These are phyloP conservation scores for Zygnema cylindricum DNA, from an alignment of 139 green algal species.

Conservation along the genomic window DNA sequence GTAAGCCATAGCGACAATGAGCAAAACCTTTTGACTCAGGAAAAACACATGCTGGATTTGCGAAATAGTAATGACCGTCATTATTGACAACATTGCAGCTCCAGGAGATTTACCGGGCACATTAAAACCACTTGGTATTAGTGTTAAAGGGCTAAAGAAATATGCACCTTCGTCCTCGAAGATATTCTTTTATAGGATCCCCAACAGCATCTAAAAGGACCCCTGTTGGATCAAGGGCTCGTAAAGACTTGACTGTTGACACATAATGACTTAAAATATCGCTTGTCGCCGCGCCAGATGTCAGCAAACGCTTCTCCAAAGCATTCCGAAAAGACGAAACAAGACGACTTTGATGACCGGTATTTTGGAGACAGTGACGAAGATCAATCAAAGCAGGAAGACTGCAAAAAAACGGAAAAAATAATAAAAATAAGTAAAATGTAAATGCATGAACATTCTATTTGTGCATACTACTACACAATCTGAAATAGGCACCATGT, in stretches of 20 bases:
- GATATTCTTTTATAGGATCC: conserved; percentile 79
- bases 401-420: conserved; percentile 48
- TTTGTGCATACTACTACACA: background rate
- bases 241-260: conserved; percentile 72
- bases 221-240: conserved; percentile 68
- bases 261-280: conserved; percentile 94
- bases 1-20: too few species aligned
- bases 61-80: too few species aligned
- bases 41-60: too few species aligned
- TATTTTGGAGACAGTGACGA: conserved; percentile 76
- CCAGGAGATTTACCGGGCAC: conserved; percentile 37
- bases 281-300: conserved; percentile 83
- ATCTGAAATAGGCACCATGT: background rate
- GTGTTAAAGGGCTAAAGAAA: too few species aligned
- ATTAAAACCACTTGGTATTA: too few species aligned
- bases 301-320: conserved; percentile 77
- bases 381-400: conserved; percentile 68
- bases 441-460: background rate
- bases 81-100: background rate
- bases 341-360: conserved; percentile 65
- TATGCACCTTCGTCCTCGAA: conserved; percentile 61
- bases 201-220: conserved; percentile 79
- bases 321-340: conserved; percentile 55
- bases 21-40: too few species aligned
- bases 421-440: background rate